Evolutionary conservation across 805 yeast genomes (phyloP).

Genomic region (Hanseniaspora hatyaiensis): DNA sequence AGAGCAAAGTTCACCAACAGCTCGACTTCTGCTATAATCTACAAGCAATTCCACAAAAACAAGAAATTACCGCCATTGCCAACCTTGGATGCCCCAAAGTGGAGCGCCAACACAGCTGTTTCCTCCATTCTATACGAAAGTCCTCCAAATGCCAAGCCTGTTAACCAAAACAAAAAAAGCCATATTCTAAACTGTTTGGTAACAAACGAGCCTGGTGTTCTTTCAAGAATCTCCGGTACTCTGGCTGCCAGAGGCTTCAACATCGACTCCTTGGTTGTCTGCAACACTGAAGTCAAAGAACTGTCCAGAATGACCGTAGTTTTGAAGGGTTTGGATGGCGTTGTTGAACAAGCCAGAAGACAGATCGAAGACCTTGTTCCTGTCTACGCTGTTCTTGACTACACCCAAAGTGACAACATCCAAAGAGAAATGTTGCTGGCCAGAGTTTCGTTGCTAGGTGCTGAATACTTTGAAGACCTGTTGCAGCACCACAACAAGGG

Average conservation of each 20-base stretch:
- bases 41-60: constrained; percentile 81
- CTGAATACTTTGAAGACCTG: constrained; percentile 95
- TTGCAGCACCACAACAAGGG: constrained; percentile 60
- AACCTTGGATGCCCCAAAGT: constrained; percentile 79
- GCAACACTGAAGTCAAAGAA: constrained; percentile 91
- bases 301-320: constrained; percentile 95
- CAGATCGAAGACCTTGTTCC: constrained; percentile 97
- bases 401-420: constrained; percentile 79
- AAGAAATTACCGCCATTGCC: constrained; percentile 83
- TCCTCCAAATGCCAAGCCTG: constrained; percentile 34
- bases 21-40: constrained; percentile 88
- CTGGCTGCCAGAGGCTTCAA: constrained; percentile 97
- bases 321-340: constrained; percentile 85
- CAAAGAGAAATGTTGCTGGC: constrained; percentile 84
- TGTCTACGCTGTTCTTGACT: constrained; percentile 93
- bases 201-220: constrained; percentile 97
- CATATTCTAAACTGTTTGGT: constrained; percentile 94
- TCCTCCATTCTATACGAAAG: constrained; percentile 91
- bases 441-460: constrained; percentile 84
- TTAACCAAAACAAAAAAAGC: constrained; percentile 53
- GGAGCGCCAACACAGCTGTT: constrained; percentile 96
- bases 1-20: constrained; percentile 32
- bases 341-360: constrained; percentile 94
- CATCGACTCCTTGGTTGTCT: constrained; percentile 92
- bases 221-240: constrained; percentile 85